Evolutionary conservation across 192 early-diverging fungal genomes (phyloP).

Genomic region (Geosiphon pyriformis): DNA sequence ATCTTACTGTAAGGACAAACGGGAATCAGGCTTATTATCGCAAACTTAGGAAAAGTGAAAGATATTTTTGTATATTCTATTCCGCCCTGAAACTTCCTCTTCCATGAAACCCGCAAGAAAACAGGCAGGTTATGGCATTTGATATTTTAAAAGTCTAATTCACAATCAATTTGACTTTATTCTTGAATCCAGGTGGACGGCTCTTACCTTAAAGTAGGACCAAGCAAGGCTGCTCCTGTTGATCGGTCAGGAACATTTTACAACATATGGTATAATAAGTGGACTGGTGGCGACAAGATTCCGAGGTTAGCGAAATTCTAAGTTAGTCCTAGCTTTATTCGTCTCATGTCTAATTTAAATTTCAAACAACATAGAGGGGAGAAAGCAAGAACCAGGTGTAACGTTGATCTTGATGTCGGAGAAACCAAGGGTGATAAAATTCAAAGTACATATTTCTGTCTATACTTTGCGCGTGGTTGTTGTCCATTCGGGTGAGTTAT

Average conservation of each 20-base stretch:
- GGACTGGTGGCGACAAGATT: conserved; percentile 26
- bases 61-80: too few relatives aligned
- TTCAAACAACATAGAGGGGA: conserved; percentile 29
- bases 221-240: neutral
- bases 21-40: too few relatives aligned
- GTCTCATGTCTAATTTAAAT: neutral
- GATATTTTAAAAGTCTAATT: neutral
- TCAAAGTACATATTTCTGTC: conserved; percentile 65
- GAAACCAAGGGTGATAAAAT: conserved; percentile 59
- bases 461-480: conserved; percentile 78
- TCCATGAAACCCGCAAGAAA: conserved; percentile 20
- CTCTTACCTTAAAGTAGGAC: conserved; percentile 10
- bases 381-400: conserved; percentile 57
- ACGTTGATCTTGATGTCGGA: conserved; percentile 61
- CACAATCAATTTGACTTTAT: neutral
- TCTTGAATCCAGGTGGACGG: conserved; percentile 8
- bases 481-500: conserved; percentile 62
- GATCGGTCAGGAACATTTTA: conserved; percentile 31
- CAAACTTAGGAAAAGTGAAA: too few relatives aligned
- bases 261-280: conserved; percentile 40
- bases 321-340: neutral
- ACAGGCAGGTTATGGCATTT: neutral
- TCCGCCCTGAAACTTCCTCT: too few relatives aligned
- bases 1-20: too few relatives aligned
- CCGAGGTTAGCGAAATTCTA: neutral